Evolutionary conservation across 225 moss, liverwort and hornwort genomes (phyloP), one percentile per base, ranked within the genome.

Genomic region (Pleurozium schreberi): DNA sequence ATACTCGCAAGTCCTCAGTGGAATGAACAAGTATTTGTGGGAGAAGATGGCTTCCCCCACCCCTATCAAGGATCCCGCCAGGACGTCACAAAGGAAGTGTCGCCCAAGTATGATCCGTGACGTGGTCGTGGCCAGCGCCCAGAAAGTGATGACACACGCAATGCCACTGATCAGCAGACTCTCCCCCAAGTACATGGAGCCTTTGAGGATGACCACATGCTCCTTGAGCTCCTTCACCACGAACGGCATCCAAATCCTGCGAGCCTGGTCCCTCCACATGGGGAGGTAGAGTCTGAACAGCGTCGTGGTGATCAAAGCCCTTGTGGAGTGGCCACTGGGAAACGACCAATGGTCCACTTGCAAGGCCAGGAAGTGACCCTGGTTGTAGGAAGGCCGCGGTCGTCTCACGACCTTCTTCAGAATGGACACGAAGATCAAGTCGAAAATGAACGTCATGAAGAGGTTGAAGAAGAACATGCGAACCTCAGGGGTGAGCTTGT

Each of bases 311-410:
- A 96, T 83, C 68, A 98, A 80, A 34, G 96, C 96, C 25, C 97
- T 92, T 2, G 98, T 96, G 47, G 97, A 93, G 88, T 97, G 97
- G 14, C 96, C 97, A 45, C 97, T 97, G 62, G 97, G 98, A 58
- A 97, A 97, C 28, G 98, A 98, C 91, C 95, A 96, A 60, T 94
- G 96, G 87, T 97, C 98, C 68, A 87, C 89, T 73, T 91, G 91
- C 34, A 89, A 52, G 36, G 87, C 13, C n/a, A 92, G 66, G 36
- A 93, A 93, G 84, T 95, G 96, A 19, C 88, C 91, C 43, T 77
- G 93, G 93, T 95, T 96, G 83, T 96, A 96, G 3, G 91, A 74
- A 31, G 95, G 96, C 26, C 96, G 95, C 28, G 96, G 95, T 5
- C 98, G 93, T 31, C 94, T 82, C 75, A 96, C 88, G 20, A 94